Percentiles rank a stretch among this genome's conserved stretches.
phyloP scores from a whole-genome alignment of 2,329 filamentous ascomycete genomes.

The Cyphellophora attinorum region DNA sequence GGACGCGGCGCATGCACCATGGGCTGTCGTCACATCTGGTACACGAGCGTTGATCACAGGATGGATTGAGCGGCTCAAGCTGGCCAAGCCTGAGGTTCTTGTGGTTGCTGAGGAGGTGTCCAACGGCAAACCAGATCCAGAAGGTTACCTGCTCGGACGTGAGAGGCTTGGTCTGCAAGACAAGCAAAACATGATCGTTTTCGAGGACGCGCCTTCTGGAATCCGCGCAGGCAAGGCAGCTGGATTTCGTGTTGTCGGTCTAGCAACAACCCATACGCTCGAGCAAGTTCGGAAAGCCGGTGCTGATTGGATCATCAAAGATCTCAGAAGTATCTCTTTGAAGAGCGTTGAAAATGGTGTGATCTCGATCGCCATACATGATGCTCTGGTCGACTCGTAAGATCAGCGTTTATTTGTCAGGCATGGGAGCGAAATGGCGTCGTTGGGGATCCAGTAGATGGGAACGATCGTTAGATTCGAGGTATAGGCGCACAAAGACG shows the following conservation, averaged over 20 bases:
- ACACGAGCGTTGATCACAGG: slow-evolving; percentile 59
- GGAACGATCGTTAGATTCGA: no score
- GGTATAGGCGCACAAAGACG: no score
- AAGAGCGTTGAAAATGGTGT: slow-evolving; percentile 20
- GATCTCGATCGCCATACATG: neutral
- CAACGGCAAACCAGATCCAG: slow-evolving; percentile 67
- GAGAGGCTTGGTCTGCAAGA: slow-evolving; percentile 45
- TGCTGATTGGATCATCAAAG: slow-evolving; percentile 80
- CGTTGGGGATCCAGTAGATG: no score
- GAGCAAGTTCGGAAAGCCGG: slow-evolving; percentile 62
- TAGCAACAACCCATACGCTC: slow-evolving; percentile 72
- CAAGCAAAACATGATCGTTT: slow-evolving; percentile 54
- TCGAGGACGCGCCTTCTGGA: slow-evolving; percentile 84
- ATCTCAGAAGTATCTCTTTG: slow-evolving; percentile 65
- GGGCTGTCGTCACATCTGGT: slow-evolving; percentile 76
- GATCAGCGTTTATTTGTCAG: no score
- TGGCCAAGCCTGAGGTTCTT: slow-evolving; percentile 57
- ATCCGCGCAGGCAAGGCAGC: slow-evolving; percentile 76
- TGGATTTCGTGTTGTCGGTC: slow-evolving; percentile 73
- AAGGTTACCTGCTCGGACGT: slow-evolving; percentile 62
- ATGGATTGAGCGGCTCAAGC: slow-evolving; percentile 59
- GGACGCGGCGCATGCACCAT: slow-evolving; percentile 54
- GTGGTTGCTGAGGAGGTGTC: slow-evolving; percentile 68
- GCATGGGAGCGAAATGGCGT: no score
- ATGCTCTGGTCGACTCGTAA: neutral